phyloP scores from a whole-genome alignment of 2,329 filamentous ascomycete genomes.

The Stachybotrys chartarum region DNA sequence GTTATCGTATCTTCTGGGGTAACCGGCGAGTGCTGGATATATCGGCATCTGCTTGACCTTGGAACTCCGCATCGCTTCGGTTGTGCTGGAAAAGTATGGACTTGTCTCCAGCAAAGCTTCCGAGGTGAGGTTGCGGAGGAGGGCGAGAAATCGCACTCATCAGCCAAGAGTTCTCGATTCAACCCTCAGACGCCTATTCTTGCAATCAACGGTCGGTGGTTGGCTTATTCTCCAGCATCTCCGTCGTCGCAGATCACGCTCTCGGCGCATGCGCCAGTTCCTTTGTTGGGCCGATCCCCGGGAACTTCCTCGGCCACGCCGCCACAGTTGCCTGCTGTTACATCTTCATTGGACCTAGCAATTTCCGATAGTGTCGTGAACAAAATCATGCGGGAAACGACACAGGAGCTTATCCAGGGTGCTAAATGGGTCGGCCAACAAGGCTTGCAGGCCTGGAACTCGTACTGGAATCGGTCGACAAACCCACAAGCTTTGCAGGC shows the following conservation, averaged over 20 bases:
- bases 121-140: constrained; percentile 42
- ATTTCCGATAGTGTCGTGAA: constrained; percentile 66
- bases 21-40: constrained; percentile 86
- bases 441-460: constrained; percentile 69
- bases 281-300: constrained; percentile 46
- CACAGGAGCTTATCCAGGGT: constrained; percentile 69
- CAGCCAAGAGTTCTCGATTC: constrained; percentile 29
- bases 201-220: constrained; percentile 64
- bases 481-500: constrained; percentile 31
- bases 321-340: constrained; percentile 60
- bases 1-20: constrained; percentile 70
- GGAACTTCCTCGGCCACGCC: constrained; percentile 55
- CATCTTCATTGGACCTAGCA: constrained; percentile 64
- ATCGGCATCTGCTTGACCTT: constrained; percentile 38
- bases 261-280: constrained; percentile 56
- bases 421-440: constrained; percentile 73
- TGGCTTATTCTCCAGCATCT: constrained; percentile 69
- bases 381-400: constrained; percentile 71
- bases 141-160: constrained; percentile 29
- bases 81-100: constrained; percentile 90
- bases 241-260: constrained; percentile 64
- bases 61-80: constrained; percentile 40
- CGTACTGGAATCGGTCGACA: constrained; percentile 63
- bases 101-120: constrained; percentile 61
- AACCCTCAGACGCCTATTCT: constrained; percentile 56